Base-by-base conservation (phyloP, 768 basidiomycete species). In the Suillus luteus region DNA sequence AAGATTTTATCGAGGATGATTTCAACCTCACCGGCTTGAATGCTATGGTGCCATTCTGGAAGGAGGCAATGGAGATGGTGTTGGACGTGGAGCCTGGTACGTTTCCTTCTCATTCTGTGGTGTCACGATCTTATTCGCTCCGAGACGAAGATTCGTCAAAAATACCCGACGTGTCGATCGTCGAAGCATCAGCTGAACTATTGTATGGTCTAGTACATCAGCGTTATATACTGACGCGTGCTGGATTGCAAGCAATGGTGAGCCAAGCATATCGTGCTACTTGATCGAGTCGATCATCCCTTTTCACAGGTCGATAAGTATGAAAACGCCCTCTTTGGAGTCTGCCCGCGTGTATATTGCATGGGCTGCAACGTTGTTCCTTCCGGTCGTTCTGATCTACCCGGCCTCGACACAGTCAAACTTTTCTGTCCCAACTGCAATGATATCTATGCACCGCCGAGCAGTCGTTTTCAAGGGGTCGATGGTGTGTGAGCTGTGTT, bases 21-120 rank as follows among this genome's bases (percentile, higher is more conserved):
- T 99, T 99, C 81, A 99, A 99, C 79, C 82, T 99, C 44, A 99
- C 97, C 6, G 97, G 97, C 7, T 78, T 99, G 75, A 96, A 95
- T 72, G 85, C 85, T 38, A 89, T 96, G 89, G 97, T 99, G 19
- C 97, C 97, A 9, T 99, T 99, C 75, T 99, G 96, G 95, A 99
- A 98, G 76, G 97, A 99, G 76, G 97, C 97, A 52, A 92, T 99
- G 90, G 97, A 99, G 80, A 99, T 99, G 97, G 95, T 99, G 17
- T 78, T 99, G 68, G 97, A 99, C 79, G 96, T 99, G 60, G 97
- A 99, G 78, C 95, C 97, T 82, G 95, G 96, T 96, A 74, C 76
- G 89, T 75, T 35, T 31, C 11, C 40, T 65, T 67, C 65, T 31
- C 58, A 60, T 60, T 66, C 37, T 14, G n/a, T 43, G 17, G 14